These are phyloP conservation scores for Colletotrichum eleusines DNA, from an alignment of 2,329 filamentous ascomycete genomes.

Conservation along the genomic window DNA sequence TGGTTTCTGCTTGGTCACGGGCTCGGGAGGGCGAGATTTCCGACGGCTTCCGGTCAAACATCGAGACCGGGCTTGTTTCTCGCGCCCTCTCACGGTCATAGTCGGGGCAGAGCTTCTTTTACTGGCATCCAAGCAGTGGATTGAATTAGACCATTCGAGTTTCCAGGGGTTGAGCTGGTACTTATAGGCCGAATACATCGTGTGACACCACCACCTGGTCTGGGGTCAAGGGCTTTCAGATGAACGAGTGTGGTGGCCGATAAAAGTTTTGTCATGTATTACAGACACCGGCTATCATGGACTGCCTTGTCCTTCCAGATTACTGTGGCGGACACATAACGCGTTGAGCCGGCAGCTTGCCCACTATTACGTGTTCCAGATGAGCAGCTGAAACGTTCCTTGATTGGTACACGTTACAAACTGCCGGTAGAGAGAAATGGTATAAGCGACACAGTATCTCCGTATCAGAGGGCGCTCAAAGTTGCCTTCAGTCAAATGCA, in stretches of 20 bases:
- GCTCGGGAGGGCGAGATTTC: neutral
- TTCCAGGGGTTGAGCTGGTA: neutral
- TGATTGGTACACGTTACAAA: neutral
- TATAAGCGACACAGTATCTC: neutral
- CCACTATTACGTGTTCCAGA: neutral
- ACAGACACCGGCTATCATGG: neutral
- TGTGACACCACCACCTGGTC: neutral
- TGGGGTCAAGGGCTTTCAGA: conserved; percentile 23
- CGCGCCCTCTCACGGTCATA: neutral
- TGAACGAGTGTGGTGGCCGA: conserved; percentile 14
- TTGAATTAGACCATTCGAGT: neutral
- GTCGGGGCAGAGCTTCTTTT: neutral
- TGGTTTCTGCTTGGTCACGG: neutral
- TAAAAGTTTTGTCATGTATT: neutral
- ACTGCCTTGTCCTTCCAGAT: neutral
- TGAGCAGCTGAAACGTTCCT: conserved; percentile 7
- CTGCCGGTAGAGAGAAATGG: neutral
- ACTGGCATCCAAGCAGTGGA: conserved; percentile 1
- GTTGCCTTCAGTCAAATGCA: too few species aligned
- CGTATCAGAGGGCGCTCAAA: neutral
- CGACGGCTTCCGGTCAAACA: neutral
- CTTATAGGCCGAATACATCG: neutral
- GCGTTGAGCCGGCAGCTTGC: conserved; percentile 8
- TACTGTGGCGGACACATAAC: neutral
- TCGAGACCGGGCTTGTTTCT: neutral